Evolutionary conservation across 2,329 filamentous ascomycete species (phyloP).

Genomic region (Neonectria neomacrospora): DNA sequence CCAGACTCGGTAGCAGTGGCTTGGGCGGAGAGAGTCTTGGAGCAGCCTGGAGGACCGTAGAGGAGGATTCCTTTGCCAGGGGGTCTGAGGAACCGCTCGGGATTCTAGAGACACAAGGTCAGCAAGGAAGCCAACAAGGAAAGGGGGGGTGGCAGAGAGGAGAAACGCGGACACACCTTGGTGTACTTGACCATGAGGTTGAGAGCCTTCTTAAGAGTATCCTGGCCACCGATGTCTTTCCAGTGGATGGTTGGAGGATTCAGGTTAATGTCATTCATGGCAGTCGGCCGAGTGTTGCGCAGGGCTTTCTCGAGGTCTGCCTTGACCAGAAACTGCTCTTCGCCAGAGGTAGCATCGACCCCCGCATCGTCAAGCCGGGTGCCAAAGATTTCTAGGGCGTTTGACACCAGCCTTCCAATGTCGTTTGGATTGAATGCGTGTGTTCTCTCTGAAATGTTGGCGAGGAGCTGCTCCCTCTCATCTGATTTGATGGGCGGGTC

Average conservation of each 20-base stretch:
- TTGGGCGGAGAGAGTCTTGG: slow-evolving; percentile 92
- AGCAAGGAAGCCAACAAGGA: slow-evolving; percentile 9
- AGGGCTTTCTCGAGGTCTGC: slow-evolving; percentile 74
- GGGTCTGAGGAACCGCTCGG: slow-evolving; percentile 56
- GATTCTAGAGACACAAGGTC: slow-evolving; percentile 36
- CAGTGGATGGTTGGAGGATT: slow-evolving; percentile 88
- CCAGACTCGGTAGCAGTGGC: slow-evolving; percentile 90
- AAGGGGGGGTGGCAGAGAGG: neutral
- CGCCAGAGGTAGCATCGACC: slow-evolving; percentile 17
- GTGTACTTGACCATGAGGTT: slow-evolving; percentile 60
- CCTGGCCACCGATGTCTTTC: slow-evolving; percentile 89
- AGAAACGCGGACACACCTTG: slow-evolving; percentile 42
- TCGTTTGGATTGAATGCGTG: slow-evolving; percentile 90
- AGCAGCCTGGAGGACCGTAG: slow-evolving; percentile 93
- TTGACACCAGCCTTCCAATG: slow-evolving; percentile 69
- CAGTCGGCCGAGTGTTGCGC: slow-evolving; percentile 77
- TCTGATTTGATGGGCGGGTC: slow-evolving; percentile 58
- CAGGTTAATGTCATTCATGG: slow-evolving; percentile 89
- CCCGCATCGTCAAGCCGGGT: slow-evolving; percentile 40
- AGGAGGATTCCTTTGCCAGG: slow-evolving; percentile 86
- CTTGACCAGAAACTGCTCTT: slow-evolving; percentile 47
- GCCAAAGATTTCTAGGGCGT: slow-evolving; percentile 45
- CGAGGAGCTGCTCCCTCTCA: slow-evolving; percentile 63
- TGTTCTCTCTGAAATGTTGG: slow-evolving; percentile 75
- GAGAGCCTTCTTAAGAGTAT: slow-evolving; percentile 74